Evolutionary conservation across 352 stramenopile species (phyloP), one percentile per base, ranked within the genome.

Genomic region (Bremia lactucae): DNA sequence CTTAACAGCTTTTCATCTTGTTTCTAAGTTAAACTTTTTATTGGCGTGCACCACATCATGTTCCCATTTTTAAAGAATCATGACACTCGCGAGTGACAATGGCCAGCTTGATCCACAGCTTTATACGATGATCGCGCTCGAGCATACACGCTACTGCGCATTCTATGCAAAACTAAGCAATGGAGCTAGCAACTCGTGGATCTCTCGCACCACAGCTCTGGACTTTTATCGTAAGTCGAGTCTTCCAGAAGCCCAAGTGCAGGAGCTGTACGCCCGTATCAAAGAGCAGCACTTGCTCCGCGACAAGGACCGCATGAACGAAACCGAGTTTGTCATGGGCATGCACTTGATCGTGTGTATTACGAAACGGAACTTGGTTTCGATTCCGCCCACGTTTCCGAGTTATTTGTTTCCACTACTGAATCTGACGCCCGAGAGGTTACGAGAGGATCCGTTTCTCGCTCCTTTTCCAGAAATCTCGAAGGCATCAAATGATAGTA

Each of bases 341-440:
- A 88, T 88, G 76, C 76, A 88, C 53, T 56, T 86, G 13, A 84
- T 88, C 36, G 66, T 86, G 53, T 88, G 76, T 45, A 70, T 74
- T 39, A 83, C 76, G 18, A 85, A 85, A 49, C 72, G 76, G 22
- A 72, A 57, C 31, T 53, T 86, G n/a, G 46, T 52, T 0, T 52
- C 50, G 22, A 52, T 88, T 26, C 72, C 76, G 5, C 19, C 49
- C 9, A 50, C 41, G 2, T 81, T 86, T 29, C 71, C 71, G 9
- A 63, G 28, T 4, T 79, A 83, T 16, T 40, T 86, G 24, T 88
- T 88, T 49, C 72, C 73, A 4, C 70, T 65, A 6, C 41, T 88
- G 13, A 47, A 72, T n/a, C 43, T 82, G 26, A 70, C 53, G 19
- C 51, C 63, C 3, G 52, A 52, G 10, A 31, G 36, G 24, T 19